A percentile compares a stretch with the other conserved stretches of the same genome.
These are phyloP conservation scores for Penicillium fuscoglaucum DNA, from an alignment of 2,329 filamentous ascomycete species.

Conservation along the genomic window DNA sequence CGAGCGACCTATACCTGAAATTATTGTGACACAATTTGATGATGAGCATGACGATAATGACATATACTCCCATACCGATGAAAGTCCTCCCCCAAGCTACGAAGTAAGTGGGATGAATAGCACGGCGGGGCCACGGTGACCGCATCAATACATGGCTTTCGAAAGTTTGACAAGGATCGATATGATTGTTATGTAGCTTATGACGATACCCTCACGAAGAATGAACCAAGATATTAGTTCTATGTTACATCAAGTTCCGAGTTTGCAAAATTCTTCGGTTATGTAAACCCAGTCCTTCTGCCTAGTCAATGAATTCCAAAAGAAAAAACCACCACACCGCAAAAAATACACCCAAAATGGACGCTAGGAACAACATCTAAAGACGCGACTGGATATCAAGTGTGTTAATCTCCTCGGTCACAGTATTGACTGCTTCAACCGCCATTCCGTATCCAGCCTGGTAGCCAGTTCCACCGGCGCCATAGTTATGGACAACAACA, in stretches of 20 bases:
- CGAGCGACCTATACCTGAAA: conserved; percentile 2
- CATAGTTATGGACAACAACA: conserved; percentile 34
- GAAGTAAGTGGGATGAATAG: not conserved
- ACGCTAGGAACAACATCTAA: not conserved
- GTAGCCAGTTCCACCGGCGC: conserved; percentile 49
- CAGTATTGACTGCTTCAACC: conserved; percentile 13
- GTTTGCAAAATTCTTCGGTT: no score
- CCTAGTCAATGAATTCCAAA: not conserved
- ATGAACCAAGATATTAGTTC: not conserved
- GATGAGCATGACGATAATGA: not conserved
- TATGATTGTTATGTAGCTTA: not conserved
- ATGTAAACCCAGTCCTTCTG: not conserved
- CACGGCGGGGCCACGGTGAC: not conserved
- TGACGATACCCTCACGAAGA: not conserved
- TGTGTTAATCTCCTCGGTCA: not conserved
- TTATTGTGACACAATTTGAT: conserved; percentile 8
- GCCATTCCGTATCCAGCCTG: conserved; percentile 38
- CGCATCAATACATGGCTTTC: not conserved
- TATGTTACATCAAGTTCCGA: not conserved
- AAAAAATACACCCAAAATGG: not conserved
- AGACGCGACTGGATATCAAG: not conserved
- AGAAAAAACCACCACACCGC: no score
- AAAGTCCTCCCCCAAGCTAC: conserved; percentile 3
- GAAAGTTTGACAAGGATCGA: not conserved
- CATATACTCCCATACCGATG: not conserved